These are phyloP conservation scores for Ustilago loliicola DNA, from an alignment of 1,284 basidiomycete species.

Conservation along the genomic window DNA sequence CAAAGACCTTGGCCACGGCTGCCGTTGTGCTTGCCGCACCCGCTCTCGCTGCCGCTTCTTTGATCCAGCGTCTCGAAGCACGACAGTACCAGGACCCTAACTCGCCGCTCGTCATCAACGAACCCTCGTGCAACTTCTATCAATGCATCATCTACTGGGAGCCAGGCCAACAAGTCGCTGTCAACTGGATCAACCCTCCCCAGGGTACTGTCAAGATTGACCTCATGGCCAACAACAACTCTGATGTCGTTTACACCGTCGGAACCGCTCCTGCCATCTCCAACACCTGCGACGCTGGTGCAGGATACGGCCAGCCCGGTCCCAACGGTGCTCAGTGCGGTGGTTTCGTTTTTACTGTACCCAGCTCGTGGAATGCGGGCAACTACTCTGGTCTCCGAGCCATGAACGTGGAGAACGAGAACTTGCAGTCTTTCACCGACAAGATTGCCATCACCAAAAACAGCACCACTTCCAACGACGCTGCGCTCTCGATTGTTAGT, in stretches of 20 bases:
- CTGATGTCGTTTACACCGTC: conserved; percentile 50
- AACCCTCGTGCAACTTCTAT: conserved; percentile 56
- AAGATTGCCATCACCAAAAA: conserved; percentile 55
- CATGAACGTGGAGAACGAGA: conserved; percentile 37
- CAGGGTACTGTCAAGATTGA: conserved; percentile 51
- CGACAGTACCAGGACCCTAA: conserved; percentile 57
- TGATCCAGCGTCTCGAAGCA: conserved; percentile 15
- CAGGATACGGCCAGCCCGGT: conserved; percentile 42
- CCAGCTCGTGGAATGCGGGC: conserved; percentile 55
- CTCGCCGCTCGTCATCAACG: conserved; percentile 53
- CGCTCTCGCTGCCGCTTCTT: conserved; percentile 15
- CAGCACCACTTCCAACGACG: conserved; percentile 31
- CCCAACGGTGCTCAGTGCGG: conserved; percentile 54
- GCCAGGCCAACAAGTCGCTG: conserved; percentile 44
- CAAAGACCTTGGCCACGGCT: conserved; percentile 21
- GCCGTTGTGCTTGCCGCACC: conserved; percentile 29
- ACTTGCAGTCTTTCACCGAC: conserved; percentile 59
- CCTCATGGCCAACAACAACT: conserved; percentile 57
- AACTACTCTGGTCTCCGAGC: conserved; percentile 56
- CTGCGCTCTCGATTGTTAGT: conserved; percentile 32
- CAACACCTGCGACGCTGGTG: conserved; percentile 53
- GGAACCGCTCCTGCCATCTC: conserved; percentile 52
- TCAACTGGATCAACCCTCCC: conserved; percentile 62
- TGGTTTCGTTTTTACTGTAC: conserved; percentile 53
- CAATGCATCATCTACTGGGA: conserved; percentile 55